Base-by-base conservation (phyloP, 805 yeast species). In the Wickerhamomyces tratensis region DNA sequence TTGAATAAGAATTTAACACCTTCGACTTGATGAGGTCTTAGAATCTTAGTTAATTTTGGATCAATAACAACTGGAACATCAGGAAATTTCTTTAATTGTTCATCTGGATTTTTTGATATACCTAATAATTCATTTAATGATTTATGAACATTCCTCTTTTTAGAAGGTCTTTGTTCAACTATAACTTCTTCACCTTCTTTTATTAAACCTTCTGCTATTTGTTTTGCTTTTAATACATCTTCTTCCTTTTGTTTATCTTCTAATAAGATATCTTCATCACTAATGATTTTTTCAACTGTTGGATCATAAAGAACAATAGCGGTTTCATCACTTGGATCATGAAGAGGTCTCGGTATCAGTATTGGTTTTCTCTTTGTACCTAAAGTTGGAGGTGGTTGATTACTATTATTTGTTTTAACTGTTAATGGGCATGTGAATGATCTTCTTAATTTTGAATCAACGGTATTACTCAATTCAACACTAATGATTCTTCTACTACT, bases 291-390 rank as follows among this genome's bases (percentile, higher is more conserved):
- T 43, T 93, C 98, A 4, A 91, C 81, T 0, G 98, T 86, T 0
- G 98, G 98, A 60, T 93, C 98, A 56, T 87, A 93, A 38, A 93
- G 67, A 1, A 93, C 97, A 43, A 93, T 86, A 3, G 98, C 97
- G 53, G 86, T 80, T 58, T 93, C 97, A 46, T 82, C 88, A 37
- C 82, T 72, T 0, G 98, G 98, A 63, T 93, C 98, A 58, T 91
- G 94, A n/a, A 93, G 68, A 1, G 98, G 94, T 44, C 88, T 67
- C 5, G 98, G 95, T n/a, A 86, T 84, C 41, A 86, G 63, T 1
- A 76, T 68, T 2, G 78, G 73, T 47, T 77, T 76, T 35, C 82
- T 74, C 47, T 82, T 76, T 44, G 88, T 87, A 0, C 98, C 98
- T 46, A 91, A 67, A 0, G 95, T 85, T 0, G 94, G 86, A 0